Conservation (phyloP, 1,139 yeast genomes). For the Debaryomyces subglobosus region DNA sequence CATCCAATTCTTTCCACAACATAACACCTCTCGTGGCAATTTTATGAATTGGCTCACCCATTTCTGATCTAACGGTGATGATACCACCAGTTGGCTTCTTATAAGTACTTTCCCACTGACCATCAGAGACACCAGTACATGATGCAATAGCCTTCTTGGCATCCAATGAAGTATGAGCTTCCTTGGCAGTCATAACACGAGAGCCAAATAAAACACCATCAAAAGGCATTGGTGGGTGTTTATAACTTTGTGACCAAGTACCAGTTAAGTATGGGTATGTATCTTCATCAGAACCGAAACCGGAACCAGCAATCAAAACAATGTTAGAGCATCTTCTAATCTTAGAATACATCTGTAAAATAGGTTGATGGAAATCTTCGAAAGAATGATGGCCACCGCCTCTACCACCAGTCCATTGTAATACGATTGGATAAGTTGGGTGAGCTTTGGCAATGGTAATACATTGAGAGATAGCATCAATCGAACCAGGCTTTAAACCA, state of each 20-base stretch:
- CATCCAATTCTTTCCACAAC: slow-evolving; percentile 97
- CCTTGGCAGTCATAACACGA: slow-evolving; percentile 96
- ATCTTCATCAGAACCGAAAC: slow-evolving; percentile 96
- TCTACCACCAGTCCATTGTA: slow-evolving; percentile 99
- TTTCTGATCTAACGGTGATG: slow-evolving; percentile 93
- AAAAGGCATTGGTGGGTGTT: slow-evolving; percentile 98
- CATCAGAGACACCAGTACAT: slow-evolving; percentile 88
- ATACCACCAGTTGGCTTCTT: slow-evolving; percentile 97
- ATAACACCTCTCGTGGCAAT: slow-evolving; percentile 97
- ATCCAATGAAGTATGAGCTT: slow-evolving; percentile 89
- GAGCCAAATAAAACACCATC: slow-evolving; percentile 97
- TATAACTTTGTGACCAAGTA: slow-evolving; percentile 82
- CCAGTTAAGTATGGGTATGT: slow-evolving; percentile 98
- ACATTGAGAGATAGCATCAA: slow-evolving; percentile 86
- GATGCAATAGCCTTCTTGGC: slow-evolving; percentile 92
- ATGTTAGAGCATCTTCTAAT: slow-evolving; percentile 91
- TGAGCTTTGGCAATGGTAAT: slow-evolving; percentile 92
- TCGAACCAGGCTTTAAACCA: slow-evolving; percentile 97
- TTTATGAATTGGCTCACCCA: slow-evolving; percentile 99
- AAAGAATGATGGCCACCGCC: slow-evolving; percentile 99
- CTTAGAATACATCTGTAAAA: slow-evolving; percentile 92
- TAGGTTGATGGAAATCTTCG: slow-evolving; percentile 98
- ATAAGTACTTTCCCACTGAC: slow-evolving; percentile 91
- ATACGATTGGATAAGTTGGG: slow-evolving; percentile 92
- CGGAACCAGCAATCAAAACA: slow-evolving; percentile 93